phyloP scores from a whole-genome alignment of 2,329 filamentous ascomycete species.

The Colletotrichum liriopes region DNA sequence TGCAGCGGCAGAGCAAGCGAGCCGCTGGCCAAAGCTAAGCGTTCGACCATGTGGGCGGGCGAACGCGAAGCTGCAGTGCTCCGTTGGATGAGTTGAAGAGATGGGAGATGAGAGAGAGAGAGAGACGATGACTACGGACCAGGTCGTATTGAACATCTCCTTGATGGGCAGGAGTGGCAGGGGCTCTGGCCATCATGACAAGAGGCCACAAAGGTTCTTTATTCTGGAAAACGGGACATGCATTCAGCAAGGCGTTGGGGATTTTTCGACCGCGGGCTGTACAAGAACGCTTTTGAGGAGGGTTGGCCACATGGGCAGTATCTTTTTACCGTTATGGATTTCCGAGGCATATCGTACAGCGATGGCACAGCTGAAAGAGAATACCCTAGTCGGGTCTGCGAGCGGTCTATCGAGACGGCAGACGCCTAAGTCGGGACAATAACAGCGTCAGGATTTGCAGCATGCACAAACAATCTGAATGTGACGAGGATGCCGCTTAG shows the following conservation, averaged over 20 bases:
- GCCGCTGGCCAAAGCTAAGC: slow-evolving; percentile 44
- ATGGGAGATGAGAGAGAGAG: background rate
- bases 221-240: slow-evolving; percentile 13
- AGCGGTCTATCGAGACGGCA: background rate
- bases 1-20: slow-evolving; percentile 64
- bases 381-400: background rate
- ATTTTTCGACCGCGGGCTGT: background rate
- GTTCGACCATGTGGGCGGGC: background rate
- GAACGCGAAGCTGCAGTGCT: background rate
- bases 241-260: slow-evolving; percentile 38
- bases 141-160: background rate
- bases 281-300: background rate
- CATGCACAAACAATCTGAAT: background rate
- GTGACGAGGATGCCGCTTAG: background rate
- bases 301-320: background rate
- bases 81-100: background rate
- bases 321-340: background rate
- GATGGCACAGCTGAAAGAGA: background rate
- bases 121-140: background rate
- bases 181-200: background rate
- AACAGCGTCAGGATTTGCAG: background rate
- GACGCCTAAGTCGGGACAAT: background rate
- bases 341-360: slow-evolving; percentile 6
- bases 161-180: background rate
- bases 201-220: background rate